phyloP scores from a whole-genome alignment of 1,284 basidiomycete species.

The Amylostereum areolatum region DNA sequence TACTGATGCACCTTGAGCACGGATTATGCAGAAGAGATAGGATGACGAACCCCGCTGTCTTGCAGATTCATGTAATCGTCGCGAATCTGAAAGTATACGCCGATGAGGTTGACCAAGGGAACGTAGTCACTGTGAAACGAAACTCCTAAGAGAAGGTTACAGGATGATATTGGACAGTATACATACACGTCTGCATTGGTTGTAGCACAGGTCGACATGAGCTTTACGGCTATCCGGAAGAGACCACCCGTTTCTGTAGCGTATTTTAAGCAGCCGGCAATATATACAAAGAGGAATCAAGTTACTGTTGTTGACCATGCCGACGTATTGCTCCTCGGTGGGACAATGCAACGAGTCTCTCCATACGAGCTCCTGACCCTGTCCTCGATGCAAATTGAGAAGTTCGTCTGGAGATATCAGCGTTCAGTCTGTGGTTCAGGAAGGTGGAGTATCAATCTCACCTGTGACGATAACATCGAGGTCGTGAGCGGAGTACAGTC shows the following conservation, averaged over 20 bases:
- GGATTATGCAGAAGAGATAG: background rate
- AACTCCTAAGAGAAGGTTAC: no score
- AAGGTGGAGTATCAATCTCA: constrained; percentile 17
- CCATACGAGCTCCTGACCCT: constrained; percentile 95
- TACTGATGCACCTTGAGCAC: constrained; percentile 50
- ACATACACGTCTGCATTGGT: constrained; percentile 58
- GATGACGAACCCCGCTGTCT: constrained; percentile 58
- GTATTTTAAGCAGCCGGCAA: constrained; percentile 4
- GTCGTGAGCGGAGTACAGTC: constrained; percentile 33
- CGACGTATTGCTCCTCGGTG: constrained; percentile 90
- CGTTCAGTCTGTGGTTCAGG: background rate
- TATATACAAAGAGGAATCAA: constrained; percentile 9
- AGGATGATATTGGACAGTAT: background rate
- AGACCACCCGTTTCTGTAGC: constrained; percentile 89
- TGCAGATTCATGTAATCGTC: constrained; percentile 98
- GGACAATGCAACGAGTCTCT: constrained; percentile 90
- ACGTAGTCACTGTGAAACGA: constrained; percentile 67
- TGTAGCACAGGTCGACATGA: constrained; percentile 90
- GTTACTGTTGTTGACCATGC: constrained; percentile 96
- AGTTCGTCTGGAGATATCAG: constrained; percentile 61
- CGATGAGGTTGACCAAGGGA: constrained; percentile 90
- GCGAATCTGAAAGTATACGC: constrained; percentile 92
- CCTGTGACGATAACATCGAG: constrained; percentile 70
- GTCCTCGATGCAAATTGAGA: constrained; percentile 88
- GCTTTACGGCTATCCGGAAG: constrained; percentile 87